These are phyloP conservation scores for Tetrapisispora iriomotensis DNA, from an alignment of 805 yeast species.

Conservation along the genomic window DNA sequence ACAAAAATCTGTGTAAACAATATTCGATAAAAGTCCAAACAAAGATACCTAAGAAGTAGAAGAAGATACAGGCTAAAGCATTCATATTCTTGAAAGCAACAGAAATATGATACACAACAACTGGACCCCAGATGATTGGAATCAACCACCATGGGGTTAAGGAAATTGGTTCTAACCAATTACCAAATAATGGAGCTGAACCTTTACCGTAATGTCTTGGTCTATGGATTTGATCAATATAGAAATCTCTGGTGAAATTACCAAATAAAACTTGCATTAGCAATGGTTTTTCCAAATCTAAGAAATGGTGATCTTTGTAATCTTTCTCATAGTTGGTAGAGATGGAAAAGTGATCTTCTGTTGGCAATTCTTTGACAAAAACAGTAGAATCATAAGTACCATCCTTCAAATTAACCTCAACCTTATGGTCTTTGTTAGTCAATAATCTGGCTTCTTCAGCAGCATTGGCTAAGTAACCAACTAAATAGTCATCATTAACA, in stretches of 20 bases:
- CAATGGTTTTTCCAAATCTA: slow-evolving; percentile 77
- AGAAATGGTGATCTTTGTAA: slow-evolving; percentile 65
- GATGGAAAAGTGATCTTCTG: slow-evolving; percentile 61
- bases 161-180: slow-evolving; percentile 84
- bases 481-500: slow-evolving; percentile 71
- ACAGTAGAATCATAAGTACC: slow-evolving; percentile 39
- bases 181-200: slow-evolving; percentile 92
- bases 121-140: slow-evolving; percentile 82
- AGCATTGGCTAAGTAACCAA: slow-evolving; percentile 75
- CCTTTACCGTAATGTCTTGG: slow-evolving; percentile 98
- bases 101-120: slow-evolving; percentile 52
- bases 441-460: slow-evolving; percentile 68
- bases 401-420: slow-evolving; percentile 45
- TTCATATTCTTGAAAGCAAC: slow-evolving; percentile 46
- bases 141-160: slow-evolving; percentile 93
- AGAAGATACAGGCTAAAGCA: slow-evolving; percentile 36
- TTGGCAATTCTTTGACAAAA: slow-evolving; percentile 53
- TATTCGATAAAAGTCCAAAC: slow-evolving; percentile 94
- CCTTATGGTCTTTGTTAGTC: slow-evolving; percentile 48
- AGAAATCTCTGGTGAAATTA: slow-evolving; percentile 75
- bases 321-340: slow-evolving; percentile 73
- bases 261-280: slow-evolving; percentile 70
- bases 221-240: slow-evolving; percentile 91
- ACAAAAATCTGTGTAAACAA: slow-evolving; percentile 75
- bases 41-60: slow-evolving; percentile 73